phyloP scores from a whole-genome alignment of 345 rosid genomes.

The Populus deltoides region DNA sequence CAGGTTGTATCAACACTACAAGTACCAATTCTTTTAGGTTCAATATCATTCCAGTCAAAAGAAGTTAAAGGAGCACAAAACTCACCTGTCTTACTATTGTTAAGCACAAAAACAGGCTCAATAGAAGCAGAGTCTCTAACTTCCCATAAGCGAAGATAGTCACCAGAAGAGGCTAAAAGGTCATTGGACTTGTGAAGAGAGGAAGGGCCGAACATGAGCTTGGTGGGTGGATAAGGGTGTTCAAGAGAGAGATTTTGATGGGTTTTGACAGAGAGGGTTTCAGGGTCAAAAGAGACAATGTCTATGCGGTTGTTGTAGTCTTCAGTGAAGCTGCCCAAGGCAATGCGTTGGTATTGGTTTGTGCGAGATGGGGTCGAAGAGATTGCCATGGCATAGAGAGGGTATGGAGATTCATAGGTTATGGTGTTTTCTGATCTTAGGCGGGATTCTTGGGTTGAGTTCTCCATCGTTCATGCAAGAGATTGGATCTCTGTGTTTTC shows the following conservation, averaged over 20 bases:
- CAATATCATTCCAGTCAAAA: slow-evolving; percentile 93
- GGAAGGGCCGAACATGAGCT: slow-evolving; percentile 60
- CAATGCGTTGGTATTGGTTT: slow-evolving; percentile 52
- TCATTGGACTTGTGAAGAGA: slow-evolving; percentile 37
- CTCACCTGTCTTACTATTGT: slow-evolving; percentile 70
- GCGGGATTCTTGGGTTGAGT: slow-evolving; percentile 71
- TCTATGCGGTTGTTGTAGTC: slow-evolving; percentile 82
- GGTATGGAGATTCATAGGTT: slow-evolving; percentile 80
- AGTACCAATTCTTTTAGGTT: slow-evolving; percentile 85
- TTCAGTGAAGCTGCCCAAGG: slow-evolving; percentile 87
- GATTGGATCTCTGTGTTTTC: neutral
- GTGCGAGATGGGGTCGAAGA: slow-evolving; percentile 42
- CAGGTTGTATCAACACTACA: slow-evolving; percentile 93
- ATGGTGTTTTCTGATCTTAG: slow-evolving; percentile 70
- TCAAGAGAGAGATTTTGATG: slow-evolving; percentile 53
- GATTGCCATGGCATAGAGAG: slow-evolving; percentile 81
- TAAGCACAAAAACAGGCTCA: slow-evolving; percentile 55
- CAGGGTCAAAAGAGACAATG: slow-evolving; percentile 74
- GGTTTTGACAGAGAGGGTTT: slow-evolving; percentile 55
- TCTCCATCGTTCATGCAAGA: slow-evolving; percentile 49
- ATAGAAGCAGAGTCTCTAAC: slow-evolving; percentile 35
- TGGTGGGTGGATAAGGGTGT: slow-evolving; percentile 82
- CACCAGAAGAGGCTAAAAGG: slow-evolving; percentile 77
- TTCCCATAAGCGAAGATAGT: slow-evolving; percentile 77
- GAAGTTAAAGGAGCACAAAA: slow-evolving; percentile 85